Conservation (phyloP, 2,329 filamentous ascomycete genomes). For the Septoria linicola region DNA sequence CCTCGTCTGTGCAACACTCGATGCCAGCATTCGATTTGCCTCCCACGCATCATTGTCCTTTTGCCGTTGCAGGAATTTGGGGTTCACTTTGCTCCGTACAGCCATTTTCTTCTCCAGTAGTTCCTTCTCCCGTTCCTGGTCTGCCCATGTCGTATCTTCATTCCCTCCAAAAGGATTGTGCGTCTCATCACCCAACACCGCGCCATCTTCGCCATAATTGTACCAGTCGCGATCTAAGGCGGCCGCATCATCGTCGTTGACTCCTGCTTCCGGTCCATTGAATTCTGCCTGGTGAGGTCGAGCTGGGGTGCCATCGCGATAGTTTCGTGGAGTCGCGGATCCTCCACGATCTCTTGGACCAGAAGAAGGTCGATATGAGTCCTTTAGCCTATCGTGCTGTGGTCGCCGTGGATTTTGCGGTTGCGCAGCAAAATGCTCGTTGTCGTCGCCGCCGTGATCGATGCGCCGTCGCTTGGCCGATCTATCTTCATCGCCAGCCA, state of each 20-base stretch:
- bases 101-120: slow-evolving; percentile 75
- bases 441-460: slow-evolving; percentile 52
- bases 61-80: slow-evolving; percentile 77
- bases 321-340: slow-evolving; percentile 2
- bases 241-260: slow-evolving; percentile 65
- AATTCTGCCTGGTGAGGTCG: slow-evolving; percentile 56
- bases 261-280: slow-evolving; percentile 61
- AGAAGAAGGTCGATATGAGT: slow-evolving; percentile 31
- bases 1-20: slow-evolving; percentile 87
- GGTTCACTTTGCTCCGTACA: slow-evolving; percentile 49
- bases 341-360: too few species aligned
- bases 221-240: slow-evolving; percentile 93
- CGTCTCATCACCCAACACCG: slow-evolving; percentile 85
- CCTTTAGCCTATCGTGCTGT: slow-evolving; percentile 27
- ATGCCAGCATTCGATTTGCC: slow-evolving; percentile 96
- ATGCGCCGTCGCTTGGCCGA: slow-evolving; percentile 25
- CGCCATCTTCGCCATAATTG: slow-evolving; percentile 75
- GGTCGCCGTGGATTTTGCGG: slow-evolving; percentile 47
- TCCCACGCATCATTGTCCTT: slow-evolving; percentile 98
- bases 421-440: slow-evolving; percentile 45
- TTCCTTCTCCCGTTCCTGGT: slow-evolving; percentile 71
- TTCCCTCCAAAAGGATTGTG: slow-evolving; percentile 87
- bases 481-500: slow-evolving; percentile 24
- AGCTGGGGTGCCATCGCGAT: slow-evolving; percentile 30
- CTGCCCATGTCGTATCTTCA: slow-evolving; percentile 65